Percentiles rank a stretch among this genome's conserved stretches.
Evolutionary conservation across 164 flowering plant species (phyloP).

Genomic region (Dillenia turbinata): DNA sequence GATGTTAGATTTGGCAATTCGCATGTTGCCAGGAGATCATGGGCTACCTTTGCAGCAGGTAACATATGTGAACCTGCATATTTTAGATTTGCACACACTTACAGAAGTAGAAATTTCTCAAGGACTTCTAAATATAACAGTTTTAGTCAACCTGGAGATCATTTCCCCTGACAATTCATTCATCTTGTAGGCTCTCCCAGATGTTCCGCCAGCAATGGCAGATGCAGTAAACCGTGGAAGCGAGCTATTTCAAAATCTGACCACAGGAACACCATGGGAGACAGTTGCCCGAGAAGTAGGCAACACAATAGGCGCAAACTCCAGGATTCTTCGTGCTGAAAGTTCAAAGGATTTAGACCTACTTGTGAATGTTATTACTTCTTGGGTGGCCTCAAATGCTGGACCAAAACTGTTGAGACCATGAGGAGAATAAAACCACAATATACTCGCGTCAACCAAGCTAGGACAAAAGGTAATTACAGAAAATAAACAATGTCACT

Average conservation of each 20-base stretch:
- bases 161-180: background rate
- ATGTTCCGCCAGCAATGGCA: conserved; percentile 89
- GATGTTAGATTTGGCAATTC: conserved; percentile 79
- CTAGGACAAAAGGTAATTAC: too few species aligned
- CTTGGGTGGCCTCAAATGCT: conserved; percentile 69
- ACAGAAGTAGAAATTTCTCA: too few species aligned
- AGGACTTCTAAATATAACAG: background rate
- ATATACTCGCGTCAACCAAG: too few species aligned
- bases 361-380: conserved; percentile 67
- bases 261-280: conserved; percentile 92
- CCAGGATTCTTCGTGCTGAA: conserved; percentile 42
- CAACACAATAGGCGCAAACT: conserved; percentile 58
- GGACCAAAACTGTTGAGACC: conserved; percentile 51
- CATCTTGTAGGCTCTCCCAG: conserved; percentile 63
- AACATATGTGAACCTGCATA: background rate
- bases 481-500: too few species aligned
- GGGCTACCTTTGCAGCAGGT: conserved; percentile 91
- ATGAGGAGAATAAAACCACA: conserved; percentile 10
- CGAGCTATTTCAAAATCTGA: conserved; percentile 64
- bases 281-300: conserved; percentile 80
- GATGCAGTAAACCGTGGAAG: conserved; percentile 90
- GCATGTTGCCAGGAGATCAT: conserved; percentile 80
- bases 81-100: too few species aligned
- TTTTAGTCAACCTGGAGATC: too few species aligned
- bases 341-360: conserved; percentile 61